Evolutionary conservation across 2,329 filamentous ascomycete species (phyloP), one percentile per base, ranked within the genome.

Genomic region (Nectriaceae sp.): DNA sequence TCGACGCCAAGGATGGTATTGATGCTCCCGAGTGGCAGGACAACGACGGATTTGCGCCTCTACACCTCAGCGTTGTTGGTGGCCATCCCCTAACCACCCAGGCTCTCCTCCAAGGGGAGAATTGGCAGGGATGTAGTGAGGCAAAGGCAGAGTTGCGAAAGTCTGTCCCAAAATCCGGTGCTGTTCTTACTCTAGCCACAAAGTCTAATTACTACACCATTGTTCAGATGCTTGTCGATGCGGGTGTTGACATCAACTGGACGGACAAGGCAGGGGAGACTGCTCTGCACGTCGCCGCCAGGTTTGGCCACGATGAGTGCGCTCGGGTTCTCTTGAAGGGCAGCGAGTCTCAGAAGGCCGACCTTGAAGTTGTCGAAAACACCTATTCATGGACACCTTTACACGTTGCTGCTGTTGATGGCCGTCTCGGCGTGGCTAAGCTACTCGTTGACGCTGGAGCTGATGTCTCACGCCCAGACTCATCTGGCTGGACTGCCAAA

Each of bases 351-450:
- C 89, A 94, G 58, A 90, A 86, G 62, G 85, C 86, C 1, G 74
- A 97, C 53, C 74, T 91, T 1, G 88, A 96, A 60, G 73, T 95
- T 29, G 73, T 80, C 0, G 94, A 99, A 65, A 88, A 87, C 45
- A 87, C 88, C 0, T 97, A 95, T 64, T 84, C 87, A 3, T 99
- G 94, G 93, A 97, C 94, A 1, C 90, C 94, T n/a, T 75, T 99
- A 11, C 94, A 96, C 64, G 88, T 96, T 55, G 90, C 93, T 10
- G 89, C 88, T 45, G 93, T 97, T 3, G 92, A 99, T 63, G 93
- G 93, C 0, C 87, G 91, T 55, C 69, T 90, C 11, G 71, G 79
- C 0, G 83, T 96, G 35, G 89, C 89, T 1, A 80, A 91, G 62
- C 75, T 94, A 20, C 77, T 99, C 4, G 80, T 96, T 35, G 81